phyloP scores from a whole-genome alignment of 805 yeast species.

The Wickerhamomyces alni region DNA sequence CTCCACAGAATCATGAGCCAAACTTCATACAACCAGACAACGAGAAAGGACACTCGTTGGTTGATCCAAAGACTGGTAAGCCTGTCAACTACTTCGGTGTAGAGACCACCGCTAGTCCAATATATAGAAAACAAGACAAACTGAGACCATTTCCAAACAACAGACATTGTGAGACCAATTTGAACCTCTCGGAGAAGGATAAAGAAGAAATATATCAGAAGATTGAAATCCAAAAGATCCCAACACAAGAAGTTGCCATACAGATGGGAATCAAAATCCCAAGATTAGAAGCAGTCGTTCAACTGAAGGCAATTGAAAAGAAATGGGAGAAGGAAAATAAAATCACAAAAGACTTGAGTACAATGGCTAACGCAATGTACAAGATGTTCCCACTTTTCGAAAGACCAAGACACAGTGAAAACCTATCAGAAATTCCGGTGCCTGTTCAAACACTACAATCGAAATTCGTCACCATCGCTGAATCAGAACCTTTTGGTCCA shows the following conservation, averaged over 20 bases:
- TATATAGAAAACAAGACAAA: conserved; percentile 5
- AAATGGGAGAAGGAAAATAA: conserved; percentile 48
- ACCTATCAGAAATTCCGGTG: conserved; percentile 89
- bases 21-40: conserved; percentile 60
- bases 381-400: conserved; percentile 76
- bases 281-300: conserved; percentile 83
- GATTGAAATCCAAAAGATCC: conserved; percentile 42
- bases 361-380: conserved; percentile 58
- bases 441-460: conserved; percentile 79
- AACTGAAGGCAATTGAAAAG: conserved; percentile 59
- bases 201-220: conserved; percentile 57
- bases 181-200: conserved; percentile 50
- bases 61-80: conserved; percentile 28
- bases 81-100: conserved; percentile 20
- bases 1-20: conserved; percentile 63
- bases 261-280: conserved; percentile 76
- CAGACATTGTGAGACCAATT: conserved; percentile 60
- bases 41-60: conserved; percentile 35
- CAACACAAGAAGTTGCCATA: conserved; percentile 70
- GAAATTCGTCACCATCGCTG: conserved; percentile 84
- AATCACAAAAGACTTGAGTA: conserved; percentile 49
- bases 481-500: conserved; percentile 93
- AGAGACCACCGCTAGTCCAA: conserved; percentile 4
- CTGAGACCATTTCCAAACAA: conserved; percentile 83
- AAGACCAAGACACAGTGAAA: conserved; percentile 47